These are phyloP conservation scores for California macrophylla DNA, from an alignment of 441 rosid species.

Conservation along the genomic window DNA sequence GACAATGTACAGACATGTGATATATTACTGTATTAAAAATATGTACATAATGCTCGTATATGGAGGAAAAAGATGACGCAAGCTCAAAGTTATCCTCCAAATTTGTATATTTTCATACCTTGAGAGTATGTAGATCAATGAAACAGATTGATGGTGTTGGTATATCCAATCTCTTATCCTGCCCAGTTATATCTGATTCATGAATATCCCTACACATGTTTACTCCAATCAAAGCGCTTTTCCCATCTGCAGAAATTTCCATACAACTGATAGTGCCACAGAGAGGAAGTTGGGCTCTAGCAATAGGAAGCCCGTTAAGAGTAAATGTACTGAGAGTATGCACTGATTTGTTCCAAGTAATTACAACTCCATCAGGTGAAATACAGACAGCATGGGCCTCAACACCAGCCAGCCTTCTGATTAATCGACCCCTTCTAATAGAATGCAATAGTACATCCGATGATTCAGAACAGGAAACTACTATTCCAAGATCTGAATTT, in stretches of 20 bases:
- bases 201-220: constrained; percentile 38
- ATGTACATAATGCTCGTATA: background rate
- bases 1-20: background rate
- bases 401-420: constrained; percentile 71
- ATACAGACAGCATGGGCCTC: constrained; percentile 72
- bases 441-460: constrained; percentile 78
- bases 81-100: background rate
- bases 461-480: constrained; percentile 63
- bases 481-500: constrained; percentile 80
- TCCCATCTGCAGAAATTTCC: constrained; percentile 77
- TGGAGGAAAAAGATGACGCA: background rate
- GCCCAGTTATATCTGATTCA: constrained; percentile 31
- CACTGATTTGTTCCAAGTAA: constrained; percentile 64
- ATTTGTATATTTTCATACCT: constrained; percentile 38
- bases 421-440: constrained; percentile 72
- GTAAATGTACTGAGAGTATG: constrained; percentile 62
- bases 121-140: constrained; percentile 62
- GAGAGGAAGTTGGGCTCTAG: constrained; percentile 61
- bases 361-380: constrained; percentile 67
- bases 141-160: constrained; percentile 76
- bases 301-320: constrained; percentile 58
- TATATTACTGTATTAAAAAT: background rate
- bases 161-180: constrained; percentile 43
- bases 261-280: constrained; percentile 66
- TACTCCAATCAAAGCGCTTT: constrained; percentile 62